These are phyloP conservation scores for Lodderomyces metapsilosis DNA, from an alignment of 1,139 yeast genomes.

Conservation along the genomic window DNA sequence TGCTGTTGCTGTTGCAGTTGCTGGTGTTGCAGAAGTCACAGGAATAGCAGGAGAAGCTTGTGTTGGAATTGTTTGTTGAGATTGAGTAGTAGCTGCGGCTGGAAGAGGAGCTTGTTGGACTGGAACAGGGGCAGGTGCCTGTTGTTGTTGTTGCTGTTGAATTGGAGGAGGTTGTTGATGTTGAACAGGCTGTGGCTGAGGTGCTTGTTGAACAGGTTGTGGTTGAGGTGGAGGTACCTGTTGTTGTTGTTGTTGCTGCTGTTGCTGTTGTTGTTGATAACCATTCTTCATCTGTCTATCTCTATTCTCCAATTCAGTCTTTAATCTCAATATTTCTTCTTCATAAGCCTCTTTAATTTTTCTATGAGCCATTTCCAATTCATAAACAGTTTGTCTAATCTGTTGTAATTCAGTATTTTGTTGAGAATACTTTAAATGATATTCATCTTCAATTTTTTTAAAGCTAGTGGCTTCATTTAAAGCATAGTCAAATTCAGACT, in stretches of 20 bases:
- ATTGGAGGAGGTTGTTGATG: conserved; percentile 22
- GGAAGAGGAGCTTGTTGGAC: conserved; percentile 26
- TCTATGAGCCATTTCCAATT: conserved; percentile 90
- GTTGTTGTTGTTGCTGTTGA: conserved; percentile 11
- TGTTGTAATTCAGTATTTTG: conserved; percentile 95
- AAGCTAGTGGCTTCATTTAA: conserved; percentile 83
- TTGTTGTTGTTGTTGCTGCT: conserved; percentile 10
- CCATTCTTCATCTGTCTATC: conserved; percentile 47
- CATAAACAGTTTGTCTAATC: conserved; percentile 90
- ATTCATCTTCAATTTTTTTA: conserved; percentile 91
- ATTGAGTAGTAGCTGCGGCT: conserved; percentile 9
- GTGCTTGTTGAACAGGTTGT: conserved; percentile 16
- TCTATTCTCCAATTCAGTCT: conserved; percentile 79
- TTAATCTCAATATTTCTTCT: conserved; percentile 83
- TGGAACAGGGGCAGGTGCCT: conserved; percentile 22
- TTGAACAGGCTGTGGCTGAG: conserved; percentile 27
- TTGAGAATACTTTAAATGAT: conserved; percentile 85
- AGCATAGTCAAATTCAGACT: conserved; percentile 86
- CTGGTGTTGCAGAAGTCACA: conserved; percentile 13
- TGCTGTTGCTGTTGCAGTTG: conserved; percentile 16
- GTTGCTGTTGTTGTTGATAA: conserved; percentile 13
- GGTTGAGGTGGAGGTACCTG: conserved; percentile 17
- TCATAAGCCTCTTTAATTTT: conserved; percentile 95
- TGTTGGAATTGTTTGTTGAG: conserved; percentile 14
- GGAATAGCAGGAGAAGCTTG: conserved; percentile 16